Evolutionary conservation across 129 eudicot genomes (phyloP).

Genomic region (Flaveria brownii): DNA sequence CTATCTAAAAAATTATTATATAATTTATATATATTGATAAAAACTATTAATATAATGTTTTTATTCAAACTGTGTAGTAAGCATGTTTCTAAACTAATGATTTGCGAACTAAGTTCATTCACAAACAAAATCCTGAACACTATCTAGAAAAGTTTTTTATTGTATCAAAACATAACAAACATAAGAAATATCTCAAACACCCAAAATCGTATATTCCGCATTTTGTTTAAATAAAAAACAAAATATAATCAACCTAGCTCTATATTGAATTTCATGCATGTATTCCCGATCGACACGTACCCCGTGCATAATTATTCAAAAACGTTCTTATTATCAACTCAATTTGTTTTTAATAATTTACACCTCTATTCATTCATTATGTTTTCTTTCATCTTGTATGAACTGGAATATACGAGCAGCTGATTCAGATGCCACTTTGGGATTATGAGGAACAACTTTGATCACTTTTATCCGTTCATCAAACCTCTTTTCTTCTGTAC

Average conservation of each 20-base stretch:
- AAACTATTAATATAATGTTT: too few relatives aligned
- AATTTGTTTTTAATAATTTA: neutral
- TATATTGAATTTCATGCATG: slow-evolving; percentile 13
- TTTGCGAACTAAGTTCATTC: neutral
- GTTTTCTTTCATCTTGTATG: slow-evolving; percentile 66
- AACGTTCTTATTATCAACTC: slow-evolving; percentile 17
- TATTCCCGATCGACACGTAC: neutral
- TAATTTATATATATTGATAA: too few relatives aligned
- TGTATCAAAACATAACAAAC: neutral
- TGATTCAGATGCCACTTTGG: slow-evolving; percentile 55
- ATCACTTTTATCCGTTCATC: slow-evolving; percentile 47
- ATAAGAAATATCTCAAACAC: neutral
- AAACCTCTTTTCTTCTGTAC: slow-evolving; percentile 25
- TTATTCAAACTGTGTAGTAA: too few relatives aligned
- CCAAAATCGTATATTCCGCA: neutral
- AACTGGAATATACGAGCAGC: slow-evolving; percentile 64
- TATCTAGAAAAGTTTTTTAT: neutral
- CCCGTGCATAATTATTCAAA: slow-evolving; percentile 26
- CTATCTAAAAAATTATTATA: too few relatives aligned
- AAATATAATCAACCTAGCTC: neutral
- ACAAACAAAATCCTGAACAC: neutral
- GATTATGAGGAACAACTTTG: slow-evolving; percentile 69
- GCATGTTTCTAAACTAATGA: too few relatives aligned
- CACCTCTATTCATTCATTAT: slow-evolving; percentile 36
- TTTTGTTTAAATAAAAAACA: neutral